Percentiles rank a stretch among this genome's conserved stretches.
These are phyloP conservation scores for Fraxinus excelsior DNA, from an alignment of 257 asterid species.

Conservation along the genomic window DNA sequence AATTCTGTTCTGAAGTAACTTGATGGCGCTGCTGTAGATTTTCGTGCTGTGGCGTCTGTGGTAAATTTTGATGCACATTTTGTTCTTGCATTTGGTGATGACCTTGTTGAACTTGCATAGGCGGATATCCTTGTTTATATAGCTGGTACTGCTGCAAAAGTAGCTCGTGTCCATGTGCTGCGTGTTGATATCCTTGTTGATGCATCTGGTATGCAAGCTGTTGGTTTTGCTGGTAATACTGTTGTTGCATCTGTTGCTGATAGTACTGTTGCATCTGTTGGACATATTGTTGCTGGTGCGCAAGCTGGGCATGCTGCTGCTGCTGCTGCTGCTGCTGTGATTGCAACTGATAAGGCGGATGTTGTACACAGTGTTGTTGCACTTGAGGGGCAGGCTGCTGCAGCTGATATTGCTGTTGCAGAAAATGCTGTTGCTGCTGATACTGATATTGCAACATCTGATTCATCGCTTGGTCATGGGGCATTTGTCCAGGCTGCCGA, in stretches of 20 bases:
- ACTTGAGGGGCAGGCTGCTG: constrained; percentile 41
- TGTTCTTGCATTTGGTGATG: constrained; percentile 43
- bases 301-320: constrained; percentile 34
- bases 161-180: constrained; percentile 49
- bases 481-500: constrained; percentile 39
- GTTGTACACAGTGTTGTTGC: constrained; percentile 52
- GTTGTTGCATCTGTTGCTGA: constrained; percentile 45
- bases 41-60: constrained; percentile 40
- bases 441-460: constrained; percentile 63
- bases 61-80: constrained; percentile 32
- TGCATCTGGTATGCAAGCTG: constrained; percentile 48
- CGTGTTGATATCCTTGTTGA: constrained; percentile 55
- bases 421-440: constrained; percentile 60
- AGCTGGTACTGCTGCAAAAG: constrained; percentile 74
- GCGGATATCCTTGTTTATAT: constrained; percentile 54
- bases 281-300: constrained; percentile 24
- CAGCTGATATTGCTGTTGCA: constrained; percentile 56
- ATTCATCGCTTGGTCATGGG: constrained; percentile 36
- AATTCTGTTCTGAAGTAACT: constrained; percentile 16
- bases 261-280: constrained; percentile 38
- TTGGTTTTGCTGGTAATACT: constrained; percentile 32
- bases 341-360: constrained; percentile 45
- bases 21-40: constrained; percentile 31
- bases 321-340: constrained; percentile 45
- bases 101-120: constrained; percentile 43